These are phyloP conservation scores for Trichophaea hybrida DNA, from an alignment of 2,329 filamentous ascomycete species.

Conservation along the genomic window DNA sequence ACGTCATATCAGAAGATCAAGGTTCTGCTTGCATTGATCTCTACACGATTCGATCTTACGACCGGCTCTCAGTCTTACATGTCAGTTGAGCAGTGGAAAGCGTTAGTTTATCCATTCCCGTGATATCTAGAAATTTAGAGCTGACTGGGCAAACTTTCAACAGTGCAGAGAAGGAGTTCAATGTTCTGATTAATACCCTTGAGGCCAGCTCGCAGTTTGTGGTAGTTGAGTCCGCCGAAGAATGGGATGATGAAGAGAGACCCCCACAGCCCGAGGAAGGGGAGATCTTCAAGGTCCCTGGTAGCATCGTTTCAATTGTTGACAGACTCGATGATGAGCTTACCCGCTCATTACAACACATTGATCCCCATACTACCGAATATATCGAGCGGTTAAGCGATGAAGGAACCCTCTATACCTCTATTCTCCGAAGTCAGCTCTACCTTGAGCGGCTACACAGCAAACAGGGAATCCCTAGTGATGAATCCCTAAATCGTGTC, in stretches of 20 bases:
- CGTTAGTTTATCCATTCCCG: constrained; percentile 32
- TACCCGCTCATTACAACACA: constrained; percentile 88
- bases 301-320: constrained; percentile 84
- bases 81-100: constrained; percentile 93
- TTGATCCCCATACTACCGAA: constrained; percentile 95
- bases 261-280: constrained; percentile 59
- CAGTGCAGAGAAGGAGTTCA: constrained; percentile 69
- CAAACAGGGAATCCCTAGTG: constrained; percentile 62
- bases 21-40: constrained; percentile 79
- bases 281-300: constrained; percentile 77
- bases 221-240: constrained; percentile 81
- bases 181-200: constrained; percentile 60
- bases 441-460: constrained; percentile 75
- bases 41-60: constrained; percentile 85
- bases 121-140: not conserved
- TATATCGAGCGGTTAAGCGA: constrained; percentile 93
- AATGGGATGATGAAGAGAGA: constrained; percentile 99
- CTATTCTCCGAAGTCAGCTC: constrained; percentile 72
- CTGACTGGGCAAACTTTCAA: constrained; percentile 5
- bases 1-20: constrained; percentile 91
- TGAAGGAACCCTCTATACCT: constrained; percentile 79
- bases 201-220: constrained; percentile 67
- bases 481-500: constrained; percentile 69
- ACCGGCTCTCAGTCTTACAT: constrained; percentile 67
- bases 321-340: constrained; percentile 96